Percentiles rank a stretch among this genome's conserved stretches.
phyloP scores from a whole-genome alignment of 306 rosid species.

The Quercus rubra region DNA sequence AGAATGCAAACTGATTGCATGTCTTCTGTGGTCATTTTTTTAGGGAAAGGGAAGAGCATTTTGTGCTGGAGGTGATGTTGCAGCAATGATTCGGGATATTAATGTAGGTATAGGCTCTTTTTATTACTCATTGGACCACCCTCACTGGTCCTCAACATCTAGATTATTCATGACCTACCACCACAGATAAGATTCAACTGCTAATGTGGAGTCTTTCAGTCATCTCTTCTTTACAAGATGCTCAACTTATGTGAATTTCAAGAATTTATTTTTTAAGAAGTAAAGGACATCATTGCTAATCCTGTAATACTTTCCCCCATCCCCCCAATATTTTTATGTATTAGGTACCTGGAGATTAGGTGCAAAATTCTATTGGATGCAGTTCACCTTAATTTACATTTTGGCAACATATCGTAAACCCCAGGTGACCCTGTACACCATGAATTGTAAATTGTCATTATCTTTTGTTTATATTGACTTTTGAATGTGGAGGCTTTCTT shows the following conservation, averaged over 20 bases:
- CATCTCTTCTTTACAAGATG: not conserved
- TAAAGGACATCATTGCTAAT: not conserved
- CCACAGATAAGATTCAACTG: not conserved
- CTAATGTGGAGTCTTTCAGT: not conserved
- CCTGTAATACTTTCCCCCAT: not conserved
- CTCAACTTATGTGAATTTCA: not conserved
- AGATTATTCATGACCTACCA: not conserved
- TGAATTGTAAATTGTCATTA: not conserved
- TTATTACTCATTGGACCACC: constrained; percentile 3
- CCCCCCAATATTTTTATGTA: constrained; percentile 15
- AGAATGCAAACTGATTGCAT: constrained; percentile 20
- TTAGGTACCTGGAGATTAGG: constrained; percentile 77
- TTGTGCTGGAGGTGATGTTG: constrained; percentile 97
- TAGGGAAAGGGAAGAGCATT: constrained; percentile 96
- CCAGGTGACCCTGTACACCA: constrained; percentile 52
- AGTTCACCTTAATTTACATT: constrained; percentile 64
- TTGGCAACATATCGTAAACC: constrained; percentile 89
- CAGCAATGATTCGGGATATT: constrained; percentile 48
- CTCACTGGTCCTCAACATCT: not conserved
- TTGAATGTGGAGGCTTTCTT: not conserved
- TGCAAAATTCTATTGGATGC: constrained; percentile 47
- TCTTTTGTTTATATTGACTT: not conserved
- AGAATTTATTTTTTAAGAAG: not conserved
- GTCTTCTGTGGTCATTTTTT: constrained; percentile 4
- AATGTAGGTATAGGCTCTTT: constrained; percentile 36